Evolutionary conservation across 2,329 filamentous ascomycete genomes (phyloP).

Genomic region (Epichloe bromicola): DNA sequence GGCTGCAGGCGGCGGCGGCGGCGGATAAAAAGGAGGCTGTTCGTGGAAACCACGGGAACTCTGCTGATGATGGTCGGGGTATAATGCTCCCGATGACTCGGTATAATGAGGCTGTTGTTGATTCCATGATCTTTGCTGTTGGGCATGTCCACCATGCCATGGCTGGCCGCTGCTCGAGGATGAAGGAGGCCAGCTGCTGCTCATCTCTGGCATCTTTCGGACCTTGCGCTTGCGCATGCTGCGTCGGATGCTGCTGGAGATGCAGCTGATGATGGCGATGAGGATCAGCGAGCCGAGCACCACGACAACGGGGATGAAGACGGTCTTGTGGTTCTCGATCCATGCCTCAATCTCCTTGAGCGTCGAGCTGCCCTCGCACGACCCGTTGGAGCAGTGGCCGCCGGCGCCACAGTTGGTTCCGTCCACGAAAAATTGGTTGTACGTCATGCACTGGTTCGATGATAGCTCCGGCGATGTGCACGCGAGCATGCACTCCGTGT

Average conservation of each 20-base stretch:
- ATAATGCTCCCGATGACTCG: not conserved
- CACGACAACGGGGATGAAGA: constrained; percentile 68
- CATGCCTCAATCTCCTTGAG: constrained; percentile 60
- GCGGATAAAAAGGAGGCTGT: not conserved
- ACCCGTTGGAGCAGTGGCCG: constrained; percentile 66
- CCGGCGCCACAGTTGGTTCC: constrained; percentile 75
- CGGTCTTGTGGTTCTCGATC: constrained; percentile 62
- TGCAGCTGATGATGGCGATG: constrained; percentile 55
- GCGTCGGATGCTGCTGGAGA: constrained; percentile 33
- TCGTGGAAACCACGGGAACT: not conserved
- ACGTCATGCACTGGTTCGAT: constrained; percentile 51
- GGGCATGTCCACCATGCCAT: no score
- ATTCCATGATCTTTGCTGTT: no score
- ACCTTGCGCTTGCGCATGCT: constrained; percentile 7
- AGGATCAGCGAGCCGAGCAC: constrained; percentile 60
- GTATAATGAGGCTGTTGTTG: not conserved
- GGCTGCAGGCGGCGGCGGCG: not conserved
- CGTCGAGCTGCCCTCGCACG: constrained; percentile 58
- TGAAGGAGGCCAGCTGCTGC: constrained; percentile 13
- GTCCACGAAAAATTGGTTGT: constrained; percentile 88
- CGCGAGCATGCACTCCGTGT: constrained; percentile 54
- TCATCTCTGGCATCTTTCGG: no score
- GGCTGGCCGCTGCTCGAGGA: not conserved
- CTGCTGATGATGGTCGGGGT: no score
- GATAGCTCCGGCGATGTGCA: constrained; percentile 62